Evolutionary conservation across 306 rosid species (phyloP), one percentile per base, ranked within the genome.

Genomic region (Hippophae rhamnoides): DNA sequence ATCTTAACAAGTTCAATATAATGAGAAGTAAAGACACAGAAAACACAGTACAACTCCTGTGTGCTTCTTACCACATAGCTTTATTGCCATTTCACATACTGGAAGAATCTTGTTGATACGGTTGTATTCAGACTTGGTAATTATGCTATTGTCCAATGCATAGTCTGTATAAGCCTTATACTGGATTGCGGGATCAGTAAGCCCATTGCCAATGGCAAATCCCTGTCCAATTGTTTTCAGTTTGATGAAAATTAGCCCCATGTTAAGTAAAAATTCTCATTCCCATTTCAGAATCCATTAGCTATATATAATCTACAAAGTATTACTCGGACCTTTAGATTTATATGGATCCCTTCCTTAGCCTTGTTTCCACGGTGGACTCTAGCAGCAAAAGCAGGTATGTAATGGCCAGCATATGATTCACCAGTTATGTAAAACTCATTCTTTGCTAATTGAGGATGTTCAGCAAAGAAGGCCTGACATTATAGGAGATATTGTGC

Each of bases 351-450:
- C 70, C 99, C 99, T 78, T 85, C 95, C 42, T 83, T 92, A 47
- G 86, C 96, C 73, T 87, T 88, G 86, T 92, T 92, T 69, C 99
- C 99, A 62, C 10, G 84, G 47, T 85, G 95, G 43, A 92, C 84
- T 65, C 96, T 87, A 64, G 96, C 83, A 57, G 99, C 99, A 81
- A 92, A 77, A 59, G 99, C 99, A 41, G 99, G 99, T 75, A 92
- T 92, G 52, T 92, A 92, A 76, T 92, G 99, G 56, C 99, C 99
- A 10, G 99, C 96, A 80, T 92, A 92, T 55, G 99, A 92, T 64
- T 92, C 99, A 45, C 96, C 99, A 31, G 99, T 92, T 62, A 92
- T 92, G 74, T 70, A 92, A 46, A 92, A 88, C 71, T 92, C 93
- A 74, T 92, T 87, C 50, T 71, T 45, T 54, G 82, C 93, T 73